Percentiles rank a stretch among this genome's conserved stretches.
phyloP scores from a whole-genome alignment of 495 filamentous ascomycete genomes.

The Mycothermus thermophilus region DNA sequence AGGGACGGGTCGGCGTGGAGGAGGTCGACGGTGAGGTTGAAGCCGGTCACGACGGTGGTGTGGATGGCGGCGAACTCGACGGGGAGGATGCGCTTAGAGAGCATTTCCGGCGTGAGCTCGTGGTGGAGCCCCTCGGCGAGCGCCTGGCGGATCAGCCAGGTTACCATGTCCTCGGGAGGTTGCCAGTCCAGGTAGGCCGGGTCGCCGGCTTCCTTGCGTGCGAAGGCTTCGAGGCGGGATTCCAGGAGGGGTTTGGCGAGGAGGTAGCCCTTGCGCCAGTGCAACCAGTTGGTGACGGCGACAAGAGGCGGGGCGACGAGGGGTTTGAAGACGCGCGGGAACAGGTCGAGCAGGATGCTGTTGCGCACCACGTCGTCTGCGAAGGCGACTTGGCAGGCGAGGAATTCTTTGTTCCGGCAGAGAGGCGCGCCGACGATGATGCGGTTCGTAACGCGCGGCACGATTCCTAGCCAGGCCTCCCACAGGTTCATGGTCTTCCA shows the following conservation, averaged over 20 bases:
- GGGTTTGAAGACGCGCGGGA: conserved; percentile 23
- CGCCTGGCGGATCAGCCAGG: conserved; percentile 25
- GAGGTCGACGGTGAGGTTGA: conserved; percentile 31
- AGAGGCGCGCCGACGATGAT: conserved; percentile 16
- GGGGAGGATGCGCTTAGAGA: conserved; percentile 24
- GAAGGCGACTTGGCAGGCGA: conserved; percentile 19
- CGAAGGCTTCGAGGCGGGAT: conserved; percentile 18
- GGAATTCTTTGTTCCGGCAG: conserved; percentile 18
- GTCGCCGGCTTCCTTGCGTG: conserved; percentile 12
- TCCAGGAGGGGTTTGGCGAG: conserved; percentile 15
- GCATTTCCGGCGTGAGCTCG: conserved; percentile 11
- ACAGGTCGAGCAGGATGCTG: conserved; percentile 20
- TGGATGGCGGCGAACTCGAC: conserved; percentile 36
- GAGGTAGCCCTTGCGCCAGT: conserved; percentile 15
- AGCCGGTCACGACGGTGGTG: conserved; percentile 31
- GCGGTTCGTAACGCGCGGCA: conserved; percentile 21
- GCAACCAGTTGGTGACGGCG: conserved; percentile 17
- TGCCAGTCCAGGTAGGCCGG: conserved; percentile 11
- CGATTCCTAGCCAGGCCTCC: conserved; percentile 20
- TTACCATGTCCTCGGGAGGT: conserved; percentile 22
- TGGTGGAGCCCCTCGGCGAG: conserved; percentile 11
- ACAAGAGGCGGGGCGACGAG: conserved; percentile 17
- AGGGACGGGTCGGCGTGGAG: conserved; percentile 21
- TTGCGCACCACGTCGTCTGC: conserved; percentile 22
- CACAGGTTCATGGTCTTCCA: conserved; percentile 23